Evolutionary conservation across 2,329 filamentous ascomycete species (phyloP).

Genomic region (Volutella citrinella): DNA sequence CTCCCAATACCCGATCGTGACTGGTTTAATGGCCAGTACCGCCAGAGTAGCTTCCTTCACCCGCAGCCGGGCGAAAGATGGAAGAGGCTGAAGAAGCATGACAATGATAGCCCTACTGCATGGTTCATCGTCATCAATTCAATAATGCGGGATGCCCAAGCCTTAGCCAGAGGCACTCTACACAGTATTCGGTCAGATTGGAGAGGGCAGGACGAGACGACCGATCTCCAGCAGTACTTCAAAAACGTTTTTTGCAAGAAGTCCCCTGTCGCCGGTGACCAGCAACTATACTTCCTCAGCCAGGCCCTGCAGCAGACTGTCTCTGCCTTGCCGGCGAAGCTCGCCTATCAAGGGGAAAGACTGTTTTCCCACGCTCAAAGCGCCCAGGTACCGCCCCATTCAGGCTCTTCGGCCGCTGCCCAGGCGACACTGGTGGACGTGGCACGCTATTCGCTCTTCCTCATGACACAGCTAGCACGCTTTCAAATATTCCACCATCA

Average conservation of each 20-base stretch:
- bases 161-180: background rate
- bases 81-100: background rate
- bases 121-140: slow-evolving; percentile 1
- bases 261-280: background rate
- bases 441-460: background rate
- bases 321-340: background rate
- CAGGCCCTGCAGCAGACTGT: too few relatives aligned
- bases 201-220: background rate
- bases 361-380: too few relatives aligned
- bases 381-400: too few relatives aligned
- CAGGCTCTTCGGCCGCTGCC: background rate
- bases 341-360: background rate
- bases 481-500: background rate
- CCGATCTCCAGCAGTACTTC: background rate
- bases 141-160: background rate
- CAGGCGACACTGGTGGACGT: background rate
- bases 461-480: background rate
- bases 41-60: background rate
- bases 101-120: background rate
- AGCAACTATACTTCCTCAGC: background rate
- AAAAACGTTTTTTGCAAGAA: background rate
- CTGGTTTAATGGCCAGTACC: background rate
- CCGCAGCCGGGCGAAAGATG: background rate
- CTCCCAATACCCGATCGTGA: background rate
- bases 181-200: background rate